Base-by-base conservation (phyloP, 1,139 yeast species). In the Debaryomyces nepalensis region DNA sequence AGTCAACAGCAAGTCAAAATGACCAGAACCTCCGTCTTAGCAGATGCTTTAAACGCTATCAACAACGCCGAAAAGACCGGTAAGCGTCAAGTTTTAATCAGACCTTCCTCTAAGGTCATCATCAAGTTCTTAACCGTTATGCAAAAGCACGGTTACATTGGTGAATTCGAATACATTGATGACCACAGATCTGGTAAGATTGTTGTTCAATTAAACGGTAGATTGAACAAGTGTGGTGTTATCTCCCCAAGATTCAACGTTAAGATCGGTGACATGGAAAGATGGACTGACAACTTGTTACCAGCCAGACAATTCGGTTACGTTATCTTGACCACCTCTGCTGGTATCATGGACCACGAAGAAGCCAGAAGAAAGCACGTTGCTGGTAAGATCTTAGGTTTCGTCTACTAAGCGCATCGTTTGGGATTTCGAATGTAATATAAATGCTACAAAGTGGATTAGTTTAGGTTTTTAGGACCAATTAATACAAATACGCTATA, bases 291-390 rank as follows among this genome's bases (percentile, higher is more conserved):
- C 72, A 90, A 89, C 83, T 84, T 91, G 70, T 81, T 91, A 68
- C 98, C 98, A 67, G 96, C 98, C 55, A 89, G 98, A 86, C 98
- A 91, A 77, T 91, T 91, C 66, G 98, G 98, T 79, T 90, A 78
- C 78, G 91, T 91, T 66, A 87, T 91, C 72, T 83, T 91, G 68
- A 91, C 99, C 73, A 93, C 99, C 61, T 93, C 99, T 63, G 97
- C 98, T 63, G 99, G 99, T 77, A 93, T 93, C 63, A 90, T 93
- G 97, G 98, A 93, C 81, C 99, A 93, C 79, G 99, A 93, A 80
- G 99, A 93, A 81, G 99, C 99, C 63, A 90, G 97, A 84, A 87
- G 98, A 85, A 93, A 93, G 87, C 98, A 93, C 76, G 98, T 91
- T 62, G 89, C 97, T 61, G 98, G 98, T 74, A 91, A 91, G 79